These are phyloP conservation scores for Wallacemonas sp. DNA, from an alignment of 208 protist genomes.

Conservation along the genomic window DNA sequence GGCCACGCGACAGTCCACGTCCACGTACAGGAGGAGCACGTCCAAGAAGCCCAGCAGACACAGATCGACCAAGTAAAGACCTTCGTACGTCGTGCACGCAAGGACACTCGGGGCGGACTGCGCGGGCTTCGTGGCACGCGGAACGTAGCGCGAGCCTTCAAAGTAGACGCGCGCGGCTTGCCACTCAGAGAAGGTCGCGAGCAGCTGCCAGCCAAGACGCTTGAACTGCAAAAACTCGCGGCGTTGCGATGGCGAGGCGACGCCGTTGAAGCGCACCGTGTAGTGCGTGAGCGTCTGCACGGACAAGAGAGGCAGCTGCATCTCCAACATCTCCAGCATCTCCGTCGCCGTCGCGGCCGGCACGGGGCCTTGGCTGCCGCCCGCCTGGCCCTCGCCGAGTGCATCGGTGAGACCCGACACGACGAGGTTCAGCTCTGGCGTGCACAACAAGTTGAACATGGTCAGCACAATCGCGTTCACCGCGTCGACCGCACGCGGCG, in stretches of 20 bases:
- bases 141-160: constrained; percentile 4
- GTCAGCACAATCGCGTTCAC: constrained; percentile 59
- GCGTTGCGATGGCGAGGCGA: constrained; percentile 57
- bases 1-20: constrained; percentile 45
- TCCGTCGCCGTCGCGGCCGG: background rate
- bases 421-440: constrained; percentile 47
- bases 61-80: constrained; percentile 44
- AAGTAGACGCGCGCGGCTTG: constrained; percentile 44
- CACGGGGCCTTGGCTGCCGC: constrained; percentile 6
- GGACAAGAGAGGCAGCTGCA: constrained; percentile 28
- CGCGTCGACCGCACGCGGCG: constrained; percentile 46
- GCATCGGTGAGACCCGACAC: background rate
- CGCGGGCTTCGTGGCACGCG: background rate
- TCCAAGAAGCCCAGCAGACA: constrained; percentile 64
- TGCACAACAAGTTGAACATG: constrained; percentile 74
- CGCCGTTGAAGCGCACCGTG: constrained; percentile 54
- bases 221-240: constrained; percentile 72
- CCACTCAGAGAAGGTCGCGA: constrained; percentile 67
- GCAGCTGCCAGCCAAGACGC: constrained; percentile 72
- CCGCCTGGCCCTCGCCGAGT: background rate
- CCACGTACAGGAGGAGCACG: constrained; percentile 70
- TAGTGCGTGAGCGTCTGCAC: constrained; percentile 33
- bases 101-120: background rate
- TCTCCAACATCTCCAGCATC: background rate
- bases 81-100: constrained; percentile 20